Conservation (phyloP, 2,329 filamentous ascomycete species). For the Cercospora nicotianae region DNA sequence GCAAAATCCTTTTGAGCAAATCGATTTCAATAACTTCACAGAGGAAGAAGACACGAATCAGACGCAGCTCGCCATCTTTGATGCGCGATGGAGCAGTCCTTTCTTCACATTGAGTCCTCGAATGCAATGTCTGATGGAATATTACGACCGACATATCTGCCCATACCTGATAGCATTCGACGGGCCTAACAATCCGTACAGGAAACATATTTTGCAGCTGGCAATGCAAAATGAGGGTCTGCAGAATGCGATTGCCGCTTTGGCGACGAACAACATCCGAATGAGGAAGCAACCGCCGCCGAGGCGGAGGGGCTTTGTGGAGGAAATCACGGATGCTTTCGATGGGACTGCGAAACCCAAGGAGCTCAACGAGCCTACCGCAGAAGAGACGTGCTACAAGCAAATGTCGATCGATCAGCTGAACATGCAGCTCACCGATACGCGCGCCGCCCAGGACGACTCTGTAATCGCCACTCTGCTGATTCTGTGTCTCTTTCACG, state of each 20-base stretch:
- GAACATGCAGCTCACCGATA: conserved; percentile 80
- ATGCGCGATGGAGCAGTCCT: conserved; percentile 37
- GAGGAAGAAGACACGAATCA: conserved; percentile 26
- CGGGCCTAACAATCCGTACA: conserved; percentile 79
- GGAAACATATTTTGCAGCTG: conserved; percentile 76
- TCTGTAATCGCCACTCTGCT: conserved; percentile 85
- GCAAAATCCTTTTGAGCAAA: conserved; percentile 25
- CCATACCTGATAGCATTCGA: conserved; percentile 91
- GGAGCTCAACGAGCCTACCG: conserved; percentile 58
- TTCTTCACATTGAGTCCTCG: conserved; percentile 67
- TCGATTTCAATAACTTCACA: conserved; percentile 21
- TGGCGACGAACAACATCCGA: conserved; percentile 84
- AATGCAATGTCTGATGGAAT: conserved; percentile 86
- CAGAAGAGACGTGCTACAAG: conserved; percentile 82
- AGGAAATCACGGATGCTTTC: conserved; percentile 35
- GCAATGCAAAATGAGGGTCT: conserved; percentile 76
- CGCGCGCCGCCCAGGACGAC: conserved; percentile 73
- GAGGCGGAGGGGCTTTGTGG: conserved; percentile 35
- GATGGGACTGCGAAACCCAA: conserved; percentile 32
- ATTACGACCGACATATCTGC: conserved; percentile 90
- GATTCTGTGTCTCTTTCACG: conserved; percentile 85
- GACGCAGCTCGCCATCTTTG: conserved; percentile 30
- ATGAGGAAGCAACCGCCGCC: conserved; percentile 70
- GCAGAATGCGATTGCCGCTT: conserved; percentile 88
- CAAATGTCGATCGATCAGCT: conserved; percentile 78